A percentile compares a stretch with the other conserved stretches of the same genome.
Evolutionary conservation across 176 grass and related monocot genomes (phyloP).

Genomic region (Urochloa ruziziensis): DNA sequence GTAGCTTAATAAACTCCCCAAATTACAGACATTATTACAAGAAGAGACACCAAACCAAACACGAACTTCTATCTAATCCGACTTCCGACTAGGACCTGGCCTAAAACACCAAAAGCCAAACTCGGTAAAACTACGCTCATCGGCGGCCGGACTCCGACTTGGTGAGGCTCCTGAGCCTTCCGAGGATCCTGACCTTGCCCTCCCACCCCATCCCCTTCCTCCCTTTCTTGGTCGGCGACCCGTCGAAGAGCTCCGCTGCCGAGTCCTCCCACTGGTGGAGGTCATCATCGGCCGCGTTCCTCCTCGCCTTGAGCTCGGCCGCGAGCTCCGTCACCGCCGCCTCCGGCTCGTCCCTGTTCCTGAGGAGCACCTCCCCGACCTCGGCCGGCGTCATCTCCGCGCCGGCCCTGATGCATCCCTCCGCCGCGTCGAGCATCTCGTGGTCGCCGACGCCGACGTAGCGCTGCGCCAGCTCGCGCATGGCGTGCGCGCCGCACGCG

Average conservation of each 20-base stretch:
- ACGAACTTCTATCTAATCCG: neutral
- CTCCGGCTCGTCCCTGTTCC: conserved; percentile 76
- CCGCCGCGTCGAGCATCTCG: conserved; percentile 52
- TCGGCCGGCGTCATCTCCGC: conserved; percentile 96
- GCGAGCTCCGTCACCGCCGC: conserved; percentile 67
- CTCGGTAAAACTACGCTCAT: conserved; percentile 56
- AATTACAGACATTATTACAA: neutral
- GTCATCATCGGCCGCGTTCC: conserved; percentile 15
- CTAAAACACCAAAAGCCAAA: too few species aligned
- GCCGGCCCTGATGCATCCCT: conserved; percentile 48
- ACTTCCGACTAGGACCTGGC: too few species aligned
- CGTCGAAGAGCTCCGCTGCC: conserved; percentile 63
- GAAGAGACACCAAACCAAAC: neutral
- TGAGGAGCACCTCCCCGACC: conserved; percentile 82
- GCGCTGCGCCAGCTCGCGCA: conserved; percentile 66
- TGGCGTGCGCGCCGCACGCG: conserved; percentile 64
- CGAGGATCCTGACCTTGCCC: conserved; percentile 76
- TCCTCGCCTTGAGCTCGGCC: conserved; percentile 57
- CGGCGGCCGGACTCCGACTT: conserved; percentile 87
- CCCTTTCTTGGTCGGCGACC: conserved; percentile 71
- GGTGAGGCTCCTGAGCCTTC: conserved; percentile 83
- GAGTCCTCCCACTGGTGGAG: conserved; percentile 62
- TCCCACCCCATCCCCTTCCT: conserved; percentile 81
- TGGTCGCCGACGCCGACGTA: conserved; percentile 58
- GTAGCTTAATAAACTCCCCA: neutral